Percentiles rank a stretch among this genome's conserved stretches.
Evolutionary conservation across 1,139 yeast genomes (phyloP).

Genomic region (Yamadazyma epiphylla): DNA sequence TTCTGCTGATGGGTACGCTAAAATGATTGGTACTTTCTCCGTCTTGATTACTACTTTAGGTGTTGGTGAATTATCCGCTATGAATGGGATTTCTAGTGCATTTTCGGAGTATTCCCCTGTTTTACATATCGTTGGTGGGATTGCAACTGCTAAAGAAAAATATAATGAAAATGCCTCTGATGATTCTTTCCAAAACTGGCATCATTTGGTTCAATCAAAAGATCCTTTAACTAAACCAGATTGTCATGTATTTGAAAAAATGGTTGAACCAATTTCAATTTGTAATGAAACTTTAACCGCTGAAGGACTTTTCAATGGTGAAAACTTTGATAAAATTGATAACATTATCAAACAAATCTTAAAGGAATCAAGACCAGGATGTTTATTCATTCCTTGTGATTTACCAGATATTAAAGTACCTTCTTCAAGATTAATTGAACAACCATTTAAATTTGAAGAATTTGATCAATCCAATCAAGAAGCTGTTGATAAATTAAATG

Average conservation of each 20-base stretch:
- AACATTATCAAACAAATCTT: slow-evolving; percentile 55
- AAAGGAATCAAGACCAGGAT: slow-evolving; percentile 70
- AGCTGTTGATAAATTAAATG: slow-evolving; percentile 22
- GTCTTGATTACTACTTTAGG: slow-evolving; percentile 67
- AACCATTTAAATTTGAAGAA: slow-evolving; percentile 22
- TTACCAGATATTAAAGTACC: slow-evolving; percentile 51
- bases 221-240: slow-evolving; percentile 47
- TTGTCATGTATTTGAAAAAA: slow-evolving; percentile 59
- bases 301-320: slow-evolving; percentile 37
- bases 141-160: slow-evolving; percentile 46
- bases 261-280: slow-evolving; percentile 59
- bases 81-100: slow-evolving; percentile 82
- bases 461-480: slow-evolving; percentile 14
- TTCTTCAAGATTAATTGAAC: slow-evolving; percentile 20
- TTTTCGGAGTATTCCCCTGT: slow-evolving; percentile 78
- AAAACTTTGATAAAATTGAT: slow-evolving; percentile 50
- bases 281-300: slow-evolving; percentile 52
- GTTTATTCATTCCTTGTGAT: slow-evolving; percentile 71
- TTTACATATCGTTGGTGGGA: slow-evolving; percentile 71
- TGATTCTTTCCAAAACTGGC: slow-evolving; percentile 35
- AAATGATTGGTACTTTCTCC: slow-evolving; percentile 42
- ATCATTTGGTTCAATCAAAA: slow-evolving; percentile 65
- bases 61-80: slow-evolving; percentile 83
- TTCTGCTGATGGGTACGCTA: slow-evolving; percentile 77
- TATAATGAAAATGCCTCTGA: slow-evolving; percentile 23